Percentiles rank a stretch among this genome's conserved stretches.
phyloP scores from a whole-genome alignment of 2,329 filamentous ascomycete genomes.

The Colletotrichum gloeosporioides region DNA sequence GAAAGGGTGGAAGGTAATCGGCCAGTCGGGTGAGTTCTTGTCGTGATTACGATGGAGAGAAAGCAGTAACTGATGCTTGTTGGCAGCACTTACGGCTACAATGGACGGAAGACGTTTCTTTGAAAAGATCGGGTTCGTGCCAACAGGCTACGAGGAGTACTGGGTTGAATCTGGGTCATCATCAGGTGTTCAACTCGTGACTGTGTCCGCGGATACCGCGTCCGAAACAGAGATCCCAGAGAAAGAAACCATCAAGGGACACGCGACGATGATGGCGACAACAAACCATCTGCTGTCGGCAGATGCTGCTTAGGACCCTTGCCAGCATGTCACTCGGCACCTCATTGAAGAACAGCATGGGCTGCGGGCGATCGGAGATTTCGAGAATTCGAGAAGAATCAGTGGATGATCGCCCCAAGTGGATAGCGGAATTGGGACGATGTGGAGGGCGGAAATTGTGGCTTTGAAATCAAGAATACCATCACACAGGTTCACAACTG shows the following conservation, averaged over 20 bases:
- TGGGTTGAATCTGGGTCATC: conserved; percentile 18
- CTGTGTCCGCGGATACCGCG: not conserved
- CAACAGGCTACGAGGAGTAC: conserved; percentile 34
- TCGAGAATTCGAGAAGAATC: not conserved
- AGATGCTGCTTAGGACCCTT: not conserved
- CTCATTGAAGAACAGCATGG: not conserved
- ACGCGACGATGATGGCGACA: conserved; percentile 10
- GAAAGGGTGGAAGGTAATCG: conserved; percentile 28
- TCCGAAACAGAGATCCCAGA: not conserved
- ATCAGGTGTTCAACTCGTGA: not conserved
- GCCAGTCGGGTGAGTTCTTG: conserved; percentile 29
- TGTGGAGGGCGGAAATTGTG: conserved; percentile 1
- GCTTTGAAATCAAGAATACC: conserved; percentile 21
- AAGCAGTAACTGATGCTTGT: not conserved
- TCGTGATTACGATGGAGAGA: not conserved
- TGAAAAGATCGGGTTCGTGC: conserved; percentile 28
- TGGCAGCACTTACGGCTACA: conserved; percentile 34
- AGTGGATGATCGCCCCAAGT: not conserved
- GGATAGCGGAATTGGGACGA: not conserved
- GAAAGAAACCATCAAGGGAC: not conserved
- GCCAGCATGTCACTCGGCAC: not conserved
- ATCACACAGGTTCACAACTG: not conserved
- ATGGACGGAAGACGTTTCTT: conserved; percentile 31
- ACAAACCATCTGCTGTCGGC: not conserved
- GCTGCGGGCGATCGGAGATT: not conserved